These are phyloP conservation scores for Agroathelia rolfsii DNA, from an alignment of 1,284 basidiomycete species.

Conservation along the genomic window DNA sequence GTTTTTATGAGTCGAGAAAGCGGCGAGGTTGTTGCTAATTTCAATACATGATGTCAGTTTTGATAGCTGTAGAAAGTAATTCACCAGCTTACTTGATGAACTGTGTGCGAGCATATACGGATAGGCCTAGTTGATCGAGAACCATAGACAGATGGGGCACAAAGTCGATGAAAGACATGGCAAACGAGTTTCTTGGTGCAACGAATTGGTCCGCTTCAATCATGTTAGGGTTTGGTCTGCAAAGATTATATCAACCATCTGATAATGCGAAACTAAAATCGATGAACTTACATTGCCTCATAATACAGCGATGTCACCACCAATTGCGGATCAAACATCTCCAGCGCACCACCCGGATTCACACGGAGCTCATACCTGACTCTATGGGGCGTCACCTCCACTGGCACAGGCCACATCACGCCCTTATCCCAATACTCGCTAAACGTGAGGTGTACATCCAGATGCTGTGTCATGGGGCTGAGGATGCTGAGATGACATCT, in stretches of 20 bases:
- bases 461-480: constrained; percentile 61
- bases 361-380: constrained; percentile 72
- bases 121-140: constrained; percentile 70
- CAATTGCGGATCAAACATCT: constrained; percentile 71
- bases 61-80: constrained; percentile 2
- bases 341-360: constrained; percentile 68
- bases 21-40: constrained; percentile 62
- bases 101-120: constrained; percentile 63
- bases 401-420: constrained; percentile 65
- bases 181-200: constrained; percentile 67
- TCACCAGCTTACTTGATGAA: constrained; percentile 55
- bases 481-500: constrained; percentile 66
- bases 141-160: constrained; percentile 68
- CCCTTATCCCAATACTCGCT: constrained; percentile 62
- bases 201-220: constrained; percentile 67
- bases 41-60: constrained; percentile 6
- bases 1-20: constrained; percentile 66
- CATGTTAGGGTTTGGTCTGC: constrained; percentile 62
- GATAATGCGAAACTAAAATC: constrained; percentile 11
- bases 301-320: constrained; percentile 71
- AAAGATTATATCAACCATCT: constrained; percentile 10
- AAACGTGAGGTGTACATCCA: constrained; percentile 61
- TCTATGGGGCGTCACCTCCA: constrained; percentile 53
- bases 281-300: constrained; percentile 54
- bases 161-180: constrained; percentile 70